A percentile compares a stretch with the other conserved stretches of the same genome.
Evolutionary conservation across 2,329 filamentous ascomycete species (phyloP).

Genomic region (Aureobasidium namibiae): DNA sequence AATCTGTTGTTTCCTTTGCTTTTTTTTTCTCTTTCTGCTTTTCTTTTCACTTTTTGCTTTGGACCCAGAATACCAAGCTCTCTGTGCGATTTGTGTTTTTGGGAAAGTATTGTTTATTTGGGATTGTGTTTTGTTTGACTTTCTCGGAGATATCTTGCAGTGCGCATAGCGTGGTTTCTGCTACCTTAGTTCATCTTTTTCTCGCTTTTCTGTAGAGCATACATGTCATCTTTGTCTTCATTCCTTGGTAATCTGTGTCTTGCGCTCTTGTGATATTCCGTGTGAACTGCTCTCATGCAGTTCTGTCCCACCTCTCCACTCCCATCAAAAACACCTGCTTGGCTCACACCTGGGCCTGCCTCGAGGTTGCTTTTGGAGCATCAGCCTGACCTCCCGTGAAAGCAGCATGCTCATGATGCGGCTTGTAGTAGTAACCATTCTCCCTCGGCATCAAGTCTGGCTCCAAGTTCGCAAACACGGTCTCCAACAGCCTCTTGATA

Average conservation of each 20-base stretch:
- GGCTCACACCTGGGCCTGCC: too few relatives aligned
- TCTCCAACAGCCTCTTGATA: conserved; percentile 63
- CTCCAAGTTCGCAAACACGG: conserved; percentile 65
- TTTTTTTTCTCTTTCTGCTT: conserved; percentile 1
- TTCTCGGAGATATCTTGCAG: conserved; percentile 9
- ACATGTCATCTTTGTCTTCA: conserved; percentile 1
- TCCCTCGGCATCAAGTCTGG: conserved; percentile 63
- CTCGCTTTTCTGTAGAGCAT: background rate
- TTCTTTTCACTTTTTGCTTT: conserved; percentile 21
- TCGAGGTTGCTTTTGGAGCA: background rate
- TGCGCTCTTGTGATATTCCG: background rate
- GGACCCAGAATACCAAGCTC: conserved; percentile 24
- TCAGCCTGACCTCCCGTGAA: conserved; percentile 29
- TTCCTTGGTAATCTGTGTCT: background rate
- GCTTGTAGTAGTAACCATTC: conserved; percentile 63
- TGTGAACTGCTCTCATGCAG: background rate
- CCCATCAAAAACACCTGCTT: background rate
- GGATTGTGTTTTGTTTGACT: background rate
- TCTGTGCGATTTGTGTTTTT: background rate
- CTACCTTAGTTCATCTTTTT: background rate
- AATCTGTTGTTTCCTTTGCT: conserved; percentile 17
- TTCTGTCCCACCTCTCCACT: background rate
- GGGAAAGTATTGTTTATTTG: background rate
- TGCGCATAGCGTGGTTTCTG: conserved; percentile 15
- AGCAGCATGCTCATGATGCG: conserved; percentile 78